phyloP scores from a whole-genome alignment of 495 filamentous ascomycete genomes.

The Aspergillus bertholletiae region DNA sequence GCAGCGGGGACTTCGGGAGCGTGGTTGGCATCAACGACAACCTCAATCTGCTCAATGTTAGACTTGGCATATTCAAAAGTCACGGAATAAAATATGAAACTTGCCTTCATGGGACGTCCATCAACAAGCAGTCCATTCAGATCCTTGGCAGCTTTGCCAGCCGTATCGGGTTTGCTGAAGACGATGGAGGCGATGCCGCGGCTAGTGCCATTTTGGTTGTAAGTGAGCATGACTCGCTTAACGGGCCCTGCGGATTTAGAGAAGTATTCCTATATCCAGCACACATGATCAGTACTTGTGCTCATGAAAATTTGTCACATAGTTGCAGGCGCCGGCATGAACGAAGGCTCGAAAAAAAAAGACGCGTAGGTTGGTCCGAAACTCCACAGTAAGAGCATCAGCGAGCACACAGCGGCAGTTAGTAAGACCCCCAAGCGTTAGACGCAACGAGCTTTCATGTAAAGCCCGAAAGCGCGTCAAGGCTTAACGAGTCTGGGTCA shows the following conservation, averaged over 20 bases:
- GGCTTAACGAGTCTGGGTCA: neutral
- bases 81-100: neutral
- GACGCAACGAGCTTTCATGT: neutral
- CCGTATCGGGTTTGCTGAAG: slow-evolving; percentile 74
- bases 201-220: slow-evolving; percentile 87
- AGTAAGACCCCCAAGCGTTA: slow-evolving; percentile 26
- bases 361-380: slow-evolving; percentile 22
- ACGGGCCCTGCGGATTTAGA: slow-evolving; percentile 80
- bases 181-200: slow-evolving; percentile 80
- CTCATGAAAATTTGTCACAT: slow-evolving; percentile 17
- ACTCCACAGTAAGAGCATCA: slow-evolving; percentile 51
- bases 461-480: neutral
- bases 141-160: slow-evolving; percentile 73
- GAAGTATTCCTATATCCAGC: slow-evolving; percentile 86
- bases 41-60: slow-evolving; percentile 62
- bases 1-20: slow-evolving; percentile 60
- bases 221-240: slow-evolving; percentile 82
- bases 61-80: neutral
- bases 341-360: slow-evolving; percentile 23
- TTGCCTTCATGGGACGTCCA: slow-evolving; percentile 84
- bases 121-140: slow-evolving; percentile 88
- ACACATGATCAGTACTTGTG: slow-evolving; percentile 41
- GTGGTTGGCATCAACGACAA: slow-evolving; percentile 74
- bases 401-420: slow-evolving; percentile 67
- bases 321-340: slow-evolving; percentile 9